Base-by-base conservation (phyloP, 2,329 filamentous ascomycete genomes). In the Xylaria polymorpha region DNA sequence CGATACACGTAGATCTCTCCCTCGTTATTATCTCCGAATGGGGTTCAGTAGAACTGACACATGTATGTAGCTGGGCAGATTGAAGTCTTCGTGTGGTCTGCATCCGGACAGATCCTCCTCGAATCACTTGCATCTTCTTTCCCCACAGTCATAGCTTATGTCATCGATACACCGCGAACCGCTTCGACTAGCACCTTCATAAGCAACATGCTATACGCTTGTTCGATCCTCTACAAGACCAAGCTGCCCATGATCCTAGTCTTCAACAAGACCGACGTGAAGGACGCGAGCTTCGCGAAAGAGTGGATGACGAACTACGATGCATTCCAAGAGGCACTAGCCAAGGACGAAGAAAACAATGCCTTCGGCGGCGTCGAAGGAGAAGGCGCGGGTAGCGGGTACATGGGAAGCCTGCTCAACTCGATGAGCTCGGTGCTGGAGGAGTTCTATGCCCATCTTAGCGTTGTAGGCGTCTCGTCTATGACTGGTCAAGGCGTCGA, bases 241-340 rank as follows among this genome's bases (percentile, higher is more conserved):
- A 97, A 97, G 80, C 86, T 99, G 0, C 96, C 96, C 29, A 99
- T 99, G 96, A 97, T 99, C 63, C 84, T 99, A 8, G 96, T 99
- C 12, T 98, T 99, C 86, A 99, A 99, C 85, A 99, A 99, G 84
- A 98, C 94, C 0, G 96, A 99, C 77, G 94, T 97, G 50, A 94
- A 97, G 80, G 92, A 97, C 76, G 93, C 94, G 0, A 87, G 88
- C 32, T 97, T 97, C 77, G 96, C 94, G 1, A 96, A 95, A 82
- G 94, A 98, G 79, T 99, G 97, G 96, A 99, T 99, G 96, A 97
- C 94, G 6, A 95, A 99, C 80, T 99, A 98, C 77, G 96, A 99
- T 73, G 90, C 92, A 0, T 99, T 99, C 83, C 96, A 98, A 79
- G 89, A 89, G 18, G 95, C 97, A 0, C 85, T 99, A 55, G 88